Evolutionary conservation across 768 basidiomycete species (phyloP), one percentile per base, ranked within the genome.

Genomic region (Podaxis sp.): DNA sequence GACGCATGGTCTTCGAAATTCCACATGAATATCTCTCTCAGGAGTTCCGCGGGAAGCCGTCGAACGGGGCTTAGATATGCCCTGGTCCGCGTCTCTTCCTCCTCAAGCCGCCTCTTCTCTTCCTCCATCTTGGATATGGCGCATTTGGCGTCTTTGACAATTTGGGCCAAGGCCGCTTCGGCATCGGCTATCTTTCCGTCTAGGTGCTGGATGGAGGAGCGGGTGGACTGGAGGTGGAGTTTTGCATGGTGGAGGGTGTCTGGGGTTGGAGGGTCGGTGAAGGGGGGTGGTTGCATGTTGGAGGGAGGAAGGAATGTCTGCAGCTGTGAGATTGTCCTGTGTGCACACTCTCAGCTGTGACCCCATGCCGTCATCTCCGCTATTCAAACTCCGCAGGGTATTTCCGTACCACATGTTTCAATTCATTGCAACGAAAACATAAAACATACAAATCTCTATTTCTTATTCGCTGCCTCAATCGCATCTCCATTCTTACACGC

Each of bases 401-500:
- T 68, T 64, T 65, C 67, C 67, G 67, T 19, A 28, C 19, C 44
- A 36, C 49, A 56, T 44, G 17, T 22, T 4, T 24, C 49, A 17
- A 17, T 19, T 22, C 19, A 51, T 11, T 11, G 12, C 26, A 30
- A 42, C 22, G 67, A 39, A 36, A n/a, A 39, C 38, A 59, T 17
- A 52, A 28, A 60, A 58, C 54, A 63, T 38, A 52, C 52, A 42
- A 4, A 3, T 12, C 3, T 36, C n/a, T 57, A 36, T 53, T 72
- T 92, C 77, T 93, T 93, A 82, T 92, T 95, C 61, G 85, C 87
- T 24, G 87, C 84, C 68, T 93, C 91, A 51, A 92, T 87, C 17
- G 89, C 92, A 67, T 95, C 94, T 38, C 92, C 93, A 71, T 92
- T 93, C 84, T 98, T 99, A 81, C 96, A 98, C 4, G 97, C 96